phyloP scores from a whole-genome alignment of 1,284 basidiomycete genomes.

The Cryptococcus sp. region DNA sequence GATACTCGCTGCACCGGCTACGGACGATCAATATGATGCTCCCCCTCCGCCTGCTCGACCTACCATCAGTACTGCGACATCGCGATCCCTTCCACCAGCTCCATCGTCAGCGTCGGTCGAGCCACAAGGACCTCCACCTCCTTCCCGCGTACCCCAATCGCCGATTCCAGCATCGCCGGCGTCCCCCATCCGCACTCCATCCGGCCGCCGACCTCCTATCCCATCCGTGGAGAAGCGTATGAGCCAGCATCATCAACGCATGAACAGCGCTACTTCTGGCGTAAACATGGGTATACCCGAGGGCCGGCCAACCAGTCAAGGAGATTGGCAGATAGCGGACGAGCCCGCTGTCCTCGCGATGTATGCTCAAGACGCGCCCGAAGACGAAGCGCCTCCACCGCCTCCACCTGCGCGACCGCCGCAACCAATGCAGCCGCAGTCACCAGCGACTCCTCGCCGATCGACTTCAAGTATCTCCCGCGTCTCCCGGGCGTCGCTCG shows the following conservation, averaged over 20 bases:
- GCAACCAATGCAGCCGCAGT: constrained; percentile 8
- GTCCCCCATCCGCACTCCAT: background rate
- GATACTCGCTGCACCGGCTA: constrained; percentile 10
- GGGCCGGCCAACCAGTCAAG: constrained; percentile 1
- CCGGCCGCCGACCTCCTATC: constrained; percentile 10
- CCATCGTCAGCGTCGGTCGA: constrained; percentile 15
- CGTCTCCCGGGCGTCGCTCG: constrained; percentile 10
- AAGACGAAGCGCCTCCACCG: constrained; percentile 23
- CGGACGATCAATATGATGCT: constrained; percentile 9
- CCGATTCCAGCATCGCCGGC: background rate
- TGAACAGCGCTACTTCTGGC: constrained; percentile 2
- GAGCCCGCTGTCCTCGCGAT: constrained; percentile 32
- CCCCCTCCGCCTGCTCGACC: constrained; percentile 6
- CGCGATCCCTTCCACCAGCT: constrained; percentile 30
- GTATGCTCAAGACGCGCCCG: constrained; percentile 9
- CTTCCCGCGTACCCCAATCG: constrained; percentile 6
- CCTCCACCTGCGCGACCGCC: constrained; percentile 25
- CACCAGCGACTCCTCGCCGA: constrained; percentile 17
- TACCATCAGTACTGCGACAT: background rate
- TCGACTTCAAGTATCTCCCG: constrained; percentile 20
- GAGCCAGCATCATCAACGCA: constrained; percentile 7
- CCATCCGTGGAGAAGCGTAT: constrained; percentile 14
- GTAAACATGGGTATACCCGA: constrained; percentile 3
- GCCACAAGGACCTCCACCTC: constrained; percentile 1
- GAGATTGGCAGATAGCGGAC: constrained; percentile 16